phyloP scores from a whole-genome alignment of 352 stramenopile genomes.

The Phytophthora pinifolia region DNA sequence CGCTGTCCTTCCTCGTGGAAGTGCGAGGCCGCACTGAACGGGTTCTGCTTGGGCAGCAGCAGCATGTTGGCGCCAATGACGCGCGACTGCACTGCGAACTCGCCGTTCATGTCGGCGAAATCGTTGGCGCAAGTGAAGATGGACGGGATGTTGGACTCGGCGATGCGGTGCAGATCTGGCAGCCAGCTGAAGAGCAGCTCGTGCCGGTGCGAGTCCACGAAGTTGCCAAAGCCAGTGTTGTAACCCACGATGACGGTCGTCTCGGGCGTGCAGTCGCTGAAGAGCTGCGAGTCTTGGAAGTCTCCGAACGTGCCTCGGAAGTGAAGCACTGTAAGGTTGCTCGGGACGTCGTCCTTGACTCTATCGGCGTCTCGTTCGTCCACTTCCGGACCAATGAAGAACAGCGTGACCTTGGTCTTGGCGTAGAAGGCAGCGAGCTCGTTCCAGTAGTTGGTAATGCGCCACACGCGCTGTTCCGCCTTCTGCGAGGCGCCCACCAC shows the following conservation, averaged over 20 bases:
- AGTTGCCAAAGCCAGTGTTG: conserved; percentile 83
- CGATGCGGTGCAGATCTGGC: conserved; percentile 57
- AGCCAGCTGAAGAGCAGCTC: conserved; percentile 76
- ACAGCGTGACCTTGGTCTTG: conserved; percentile 37
- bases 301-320: conserved; percentile 52
- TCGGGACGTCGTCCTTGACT: conserved; percentile 5
- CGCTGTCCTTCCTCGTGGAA: conserved; percentile 68
- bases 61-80: conserved; percentile 65
- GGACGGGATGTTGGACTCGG: conserved; percentile 46
- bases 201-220: conserved; percentile 53
- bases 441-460: conserved; percentile 68
- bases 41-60: conserved; percentile 66
- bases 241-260: conserved; percentile 68
- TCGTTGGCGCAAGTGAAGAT: conserved; percentile 82
- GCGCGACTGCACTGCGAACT: conserved; percentile 70
- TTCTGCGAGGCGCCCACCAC: conserved; percentile 65
- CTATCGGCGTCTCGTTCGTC: conserved; percentile 15
- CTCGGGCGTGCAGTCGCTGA: conserved; percentile 27
- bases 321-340: conserved; percentile 37
- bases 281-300: conserved; percentile 42
- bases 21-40: conserved; percentile 71
- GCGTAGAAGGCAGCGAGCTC: conserved; percentile 50
- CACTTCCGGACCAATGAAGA: conserved; percentile 69
- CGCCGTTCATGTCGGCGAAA: conserved; percentile 78
- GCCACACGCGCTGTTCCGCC: conserved; percentile 69